Conservation (phyloP, 2,329 filamentous ascomycete genomes). For the Phoma sp. region DNA sequence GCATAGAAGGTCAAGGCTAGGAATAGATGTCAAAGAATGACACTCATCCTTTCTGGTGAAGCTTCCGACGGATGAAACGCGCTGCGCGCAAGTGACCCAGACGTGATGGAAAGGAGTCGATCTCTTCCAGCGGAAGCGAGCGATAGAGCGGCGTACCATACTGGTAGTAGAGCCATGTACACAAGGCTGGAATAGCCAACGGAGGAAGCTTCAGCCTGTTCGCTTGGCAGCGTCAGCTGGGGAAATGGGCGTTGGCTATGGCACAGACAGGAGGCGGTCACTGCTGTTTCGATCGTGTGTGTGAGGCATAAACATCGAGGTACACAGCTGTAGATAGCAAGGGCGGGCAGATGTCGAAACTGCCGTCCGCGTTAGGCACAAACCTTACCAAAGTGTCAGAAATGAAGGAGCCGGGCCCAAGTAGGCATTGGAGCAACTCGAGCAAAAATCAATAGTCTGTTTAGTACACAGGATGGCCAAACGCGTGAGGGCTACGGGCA, state of each 20-base stretch:
- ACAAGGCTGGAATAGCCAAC: background rate
- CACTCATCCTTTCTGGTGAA: slow-evolving; percentile 1
- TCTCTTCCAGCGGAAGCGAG: slow-evolving; percentile 1
- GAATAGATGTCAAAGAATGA: slow-evolving; percentile 7
- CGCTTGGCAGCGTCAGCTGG: background rate
- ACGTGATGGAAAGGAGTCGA: slow-evolving; percentile 3
- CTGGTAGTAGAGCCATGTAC: background rate
- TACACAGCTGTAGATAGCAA: slow-evolving; percentile 5
- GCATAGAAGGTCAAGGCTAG: background rate
- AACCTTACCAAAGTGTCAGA: slow-evolving; percentile 12
- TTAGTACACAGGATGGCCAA: slow-evolving; percentile 1
- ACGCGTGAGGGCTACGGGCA: slow-evolving; percentile 4
- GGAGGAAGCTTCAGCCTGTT: background rate
- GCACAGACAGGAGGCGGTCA: slow-evolving; percentile 13
- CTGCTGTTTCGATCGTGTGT: background rate
- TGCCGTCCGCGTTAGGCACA: slow-evolving; percentile 13
- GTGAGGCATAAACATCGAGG: slow-evolving; percentile 13
- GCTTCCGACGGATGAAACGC: slow-evolving; percentile 13
- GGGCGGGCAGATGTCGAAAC: slow-evolving; percentile 17
- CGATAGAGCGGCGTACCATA: background rate
- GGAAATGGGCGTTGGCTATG: slow-evolving; percentile 1
- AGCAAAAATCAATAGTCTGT: slow-evolving; percentile 11
- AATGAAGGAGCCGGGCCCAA: slow-evolving; percentile 9
- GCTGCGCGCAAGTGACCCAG: slow-evolving; percentile 1
- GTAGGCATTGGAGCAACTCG: background rate